These are phyloP conservation scores for Cylindrotheca closterium DNA, from an alignment of 108 stramenopile genomes.

Conservation along the genomic window DNA sequence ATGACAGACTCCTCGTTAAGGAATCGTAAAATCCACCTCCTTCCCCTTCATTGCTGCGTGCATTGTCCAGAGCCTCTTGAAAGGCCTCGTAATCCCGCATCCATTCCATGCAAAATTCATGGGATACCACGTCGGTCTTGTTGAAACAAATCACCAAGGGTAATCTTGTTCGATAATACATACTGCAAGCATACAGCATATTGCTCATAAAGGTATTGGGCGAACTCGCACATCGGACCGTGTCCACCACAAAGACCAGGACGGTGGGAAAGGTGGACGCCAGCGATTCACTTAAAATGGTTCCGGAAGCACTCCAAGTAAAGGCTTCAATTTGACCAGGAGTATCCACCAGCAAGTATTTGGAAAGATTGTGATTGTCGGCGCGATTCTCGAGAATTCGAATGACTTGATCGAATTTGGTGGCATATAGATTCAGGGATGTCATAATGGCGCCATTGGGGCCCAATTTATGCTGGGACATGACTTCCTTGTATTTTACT, in stretches of 20 bases:
- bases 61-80: constrained; percentile 91
- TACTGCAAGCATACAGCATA: constrained; percentile 98
- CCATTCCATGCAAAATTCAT: constrained; percentile 94
- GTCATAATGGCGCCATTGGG: constrained; percentile 99
- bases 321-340: constrained; percentile 99
- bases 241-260: constrained; percentile 95
- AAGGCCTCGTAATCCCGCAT: constrained; percentile 98
- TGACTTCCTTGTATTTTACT: constrained; percentile 97
- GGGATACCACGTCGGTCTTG: constrained; percentile 88
- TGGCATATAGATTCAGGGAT: constrained; percentile 96
- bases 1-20: constrained; percentile 87
- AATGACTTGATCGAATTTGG: constrained; percentile 98
- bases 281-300: constrained; percentile 92
- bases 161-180: constrained; percentile 93
- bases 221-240: constrained; percentile 87
- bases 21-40: constrained; percentile 86
- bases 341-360: constrained; percentile 95
- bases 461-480: constrained; percentile 96
- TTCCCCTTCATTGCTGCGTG: constrained; percentile 27
- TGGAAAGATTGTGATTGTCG: constrained; percentile 36
- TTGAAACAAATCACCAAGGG: constrained; percentile 96
- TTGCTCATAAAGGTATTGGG: constrained; percentile 99
- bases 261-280: constrained; percentile 95
- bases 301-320: constrained; percentile 98
- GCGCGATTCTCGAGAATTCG: constrained; percentile 86